Percentiles rank a stretch among this genome's conserved stretches.
These are phyloP conservation scores for Avicennia marina DNA, from an alignment of 257 asterid species.

Conservation along the genomic window DNA sequence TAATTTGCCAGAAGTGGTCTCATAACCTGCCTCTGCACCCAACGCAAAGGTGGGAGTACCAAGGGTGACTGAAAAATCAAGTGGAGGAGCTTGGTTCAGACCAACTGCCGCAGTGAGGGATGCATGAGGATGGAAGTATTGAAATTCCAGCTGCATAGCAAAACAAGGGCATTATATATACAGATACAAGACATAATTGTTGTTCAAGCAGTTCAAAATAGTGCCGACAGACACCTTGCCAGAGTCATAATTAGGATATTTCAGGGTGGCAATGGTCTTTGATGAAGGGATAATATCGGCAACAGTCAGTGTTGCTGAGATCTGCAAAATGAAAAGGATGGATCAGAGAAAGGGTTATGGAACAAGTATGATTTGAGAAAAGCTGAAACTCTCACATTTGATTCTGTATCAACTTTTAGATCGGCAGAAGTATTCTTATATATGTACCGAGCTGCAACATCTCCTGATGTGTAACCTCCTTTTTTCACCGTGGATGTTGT, in stretches of 20 bases:
- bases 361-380: not conserved
- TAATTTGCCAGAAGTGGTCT: conserved; percentile 48
- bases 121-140: conserved; percentile 73
- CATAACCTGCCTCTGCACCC: conserved; percentile 85
- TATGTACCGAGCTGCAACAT: conserved; percentile 61
- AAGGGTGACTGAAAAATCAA: conserved; percentile 55
- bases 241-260: conserved; percentile 49
- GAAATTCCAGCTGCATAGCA: conserved; percentile 47
- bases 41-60: conserved; percentile 79
- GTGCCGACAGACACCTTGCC: conserved; percentile 39
- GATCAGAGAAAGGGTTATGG: conserved; percentile 5
- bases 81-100: conserved; percentile 50
- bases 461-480: conserved; percentile 85
- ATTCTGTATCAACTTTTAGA: conserved; percentile 86
- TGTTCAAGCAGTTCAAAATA: not conserved
- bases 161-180: not conserved
- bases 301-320: conserved; percentile 43
- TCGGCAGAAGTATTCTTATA: conserved; percentile 56
- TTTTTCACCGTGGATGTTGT: conserved; percentile 76
- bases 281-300: conserved; percentile 50
- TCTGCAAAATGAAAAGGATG: conserved; percentile 23
- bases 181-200: not conserved
- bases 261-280: conserved; percentile 49
- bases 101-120: conserved; percentile 61
- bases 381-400: conserved; percentile 46